Base-by-base conservation (phyloP, 768 basidiomycete genomes). In the Boletus rufocinnamomeus region DNA sequence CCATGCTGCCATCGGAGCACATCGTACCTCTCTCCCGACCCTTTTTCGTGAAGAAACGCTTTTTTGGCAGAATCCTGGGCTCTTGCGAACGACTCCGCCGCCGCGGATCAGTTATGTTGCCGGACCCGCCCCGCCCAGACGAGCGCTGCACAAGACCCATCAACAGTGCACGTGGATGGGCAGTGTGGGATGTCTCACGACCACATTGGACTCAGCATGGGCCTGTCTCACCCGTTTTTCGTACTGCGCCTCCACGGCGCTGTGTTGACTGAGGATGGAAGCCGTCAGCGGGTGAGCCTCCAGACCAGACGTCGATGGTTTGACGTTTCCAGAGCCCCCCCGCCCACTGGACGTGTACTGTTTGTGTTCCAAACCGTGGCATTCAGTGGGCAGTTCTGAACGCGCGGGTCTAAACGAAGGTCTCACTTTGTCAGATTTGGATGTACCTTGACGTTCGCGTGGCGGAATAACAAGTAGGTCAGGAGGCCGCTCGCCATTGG, bases 311-410 rank as follows among this genome's bases (percentile, higher is more conserved):
- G 57, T 25, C 30, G 52, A 51, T 0, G 35, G 47, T 30, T 62
- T 66, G 35, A 71, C 61, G 46, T 71, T 71, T 35, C 69, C 69
- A 19, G 62, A 55, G 6, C 70, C 69, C 0, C 69, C 69, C 11
- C 69, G 61, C 5, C 69, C 70, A 7, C 63, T 66, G 8, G 68
- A 72, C 9, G 35, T 58, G 51, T 66, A 60, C n/a, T 60, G 56
- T n/a, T 16, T 32, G 13, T 30, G 25, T 0, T 44, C 56, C n/a
- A 13, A 14, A 17, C 21, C 14, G 0, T 38, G 28, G 3, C n/a
- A 50, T 27, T 45, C 41, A 30, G 28, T 6, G 2, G 30, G n/a
- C 21, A 14, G 10, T 3, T 50, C 54, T 23, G 43, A 35, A 27
- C 17, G 37, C 2, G 43, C 27, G 6, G 21, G 34, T 23, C 6